Conservation (phyloP, 148 eudicot genomes). For the Hydrangea macrophylla region DNA sequence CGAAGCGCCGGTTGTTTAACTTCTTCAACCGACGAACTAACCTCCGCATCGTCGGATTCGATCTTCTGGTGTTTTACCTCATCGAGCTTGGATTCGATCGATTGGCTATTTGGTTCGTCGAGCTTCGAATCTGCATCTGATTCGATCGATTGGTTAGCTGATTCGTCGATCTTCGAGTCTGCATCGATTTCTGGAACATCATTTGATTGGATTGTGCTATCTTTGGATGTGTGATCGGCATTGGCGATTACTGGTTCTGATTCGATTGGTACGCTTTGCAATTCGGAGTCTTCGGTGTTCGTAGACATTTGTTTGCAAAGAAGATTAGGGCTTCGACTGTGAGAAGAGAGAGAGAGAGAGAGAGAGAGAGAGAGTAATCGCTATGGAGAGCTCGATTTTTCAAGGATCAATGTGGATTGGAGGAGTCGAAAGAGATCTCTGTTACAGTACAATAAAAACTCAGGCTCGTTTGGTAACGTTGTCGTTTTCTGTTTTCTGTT, state of each 20-base stretch:
- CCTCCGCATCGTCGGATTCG: slow-evolving; percentile 20
- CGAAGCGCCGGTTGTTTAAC: slow-evolving; percentile 21
- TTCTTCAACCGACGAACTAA: neutral
- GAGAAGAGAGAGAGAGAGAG: neutral
- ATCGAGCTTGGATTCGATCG: slow-evolving; percentile 9
- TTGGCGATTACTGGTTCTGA: slow-evolving; percentile 15
- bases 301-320: slow-evolving; percentile 15
- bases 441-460: too few relatives aligned
- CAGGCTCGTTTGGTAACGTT: too few relatives aligned
- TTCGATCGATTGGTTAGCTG: neutral
- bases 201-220: slow-evolving; percentile 14
- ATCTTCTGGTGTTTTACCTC: neutral
- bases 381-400: neutral
- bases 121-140: slow-evolving; percentile 15
- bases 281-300: slow-evolving; percentile 27
- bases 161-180: slow-evolving; percentile 22
- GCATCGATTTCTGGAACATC: slow-evolving; percentile 14
- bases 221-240: slow-evolving; percentile 14
- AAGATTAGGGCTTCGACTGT: neutral
- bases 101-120: neutral
- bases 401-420: neutral
- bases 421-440: neutral
- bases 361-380: neutral
- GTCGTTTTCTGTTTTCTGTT: too few relatives aligned
- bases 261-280: slow-evolving; percentile 21